phyloP scores from a whole-genome alignment of 805 yeast genomes.

The Wickerhamiella qilinensis region DNA sequence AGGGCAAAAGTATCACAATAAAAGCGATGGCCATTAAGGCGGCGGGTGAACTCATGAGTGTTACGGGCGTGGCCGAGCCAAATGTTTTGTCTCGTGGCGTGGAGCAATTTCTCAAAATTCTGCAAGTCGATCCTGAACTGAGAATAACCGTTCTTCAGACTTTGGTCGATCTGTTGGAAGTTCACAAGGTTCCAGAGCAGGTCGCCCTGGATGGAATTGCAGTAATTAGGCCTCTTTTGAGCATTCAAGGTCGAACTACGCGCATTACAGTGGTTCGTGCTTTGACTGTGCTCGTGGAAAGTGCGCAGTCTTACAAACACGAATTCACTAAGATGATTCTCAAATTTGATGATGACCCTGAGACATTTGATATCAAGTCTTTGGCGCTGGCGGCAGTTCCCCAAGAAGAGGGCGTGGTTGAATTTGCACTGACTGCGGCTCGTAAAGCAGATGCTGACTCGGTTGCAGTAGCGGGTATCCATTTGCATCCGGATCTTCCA shows the following conservation, averaged over 20 bases:
- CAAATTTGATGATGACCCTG: constrained; percentile 1
- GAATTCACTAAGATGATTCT: constrained; percentile 1
- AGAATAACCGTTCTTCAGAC: background rate
- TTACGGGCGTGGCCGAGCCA: too few relatives aligned
- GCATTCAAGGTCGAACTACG: background rate
- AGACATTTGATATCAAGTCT: constrained; percentile 3
- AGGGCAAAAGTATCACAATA: background rate
- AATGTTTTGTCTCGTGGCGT: too few relatives aligned
- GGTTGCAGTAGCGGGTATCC: background rate
- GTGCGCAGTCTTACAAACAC: background rate
- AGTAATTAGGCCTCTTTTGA: background rate
- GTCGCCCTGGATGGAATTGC: background rate
- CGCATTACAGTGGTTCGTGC: background rate
- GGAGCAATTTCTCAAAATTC: too few relatives aligned
- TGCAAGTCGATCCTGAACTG: background rate
- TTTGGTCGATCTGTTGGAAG: background rate
- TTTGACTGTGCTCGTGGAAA: background rate
- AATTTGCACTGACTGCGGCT: constrained; percentile 23
- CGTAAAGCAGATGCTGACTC: background rate
- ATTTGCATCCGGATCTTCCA: background rate
- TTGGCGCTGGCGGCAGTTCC: constrained; percentile 1
- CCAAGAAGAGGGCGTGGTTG: background rate
- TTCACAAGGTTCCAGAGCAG: background rate
- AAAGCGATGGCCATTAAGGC: background rate
- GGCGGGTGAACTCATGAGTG: background rate